phyloP scores from a whole-genome alignment of 2,329 filamentous ascomycete species.

The Apiospora saccharicola region DNA sequence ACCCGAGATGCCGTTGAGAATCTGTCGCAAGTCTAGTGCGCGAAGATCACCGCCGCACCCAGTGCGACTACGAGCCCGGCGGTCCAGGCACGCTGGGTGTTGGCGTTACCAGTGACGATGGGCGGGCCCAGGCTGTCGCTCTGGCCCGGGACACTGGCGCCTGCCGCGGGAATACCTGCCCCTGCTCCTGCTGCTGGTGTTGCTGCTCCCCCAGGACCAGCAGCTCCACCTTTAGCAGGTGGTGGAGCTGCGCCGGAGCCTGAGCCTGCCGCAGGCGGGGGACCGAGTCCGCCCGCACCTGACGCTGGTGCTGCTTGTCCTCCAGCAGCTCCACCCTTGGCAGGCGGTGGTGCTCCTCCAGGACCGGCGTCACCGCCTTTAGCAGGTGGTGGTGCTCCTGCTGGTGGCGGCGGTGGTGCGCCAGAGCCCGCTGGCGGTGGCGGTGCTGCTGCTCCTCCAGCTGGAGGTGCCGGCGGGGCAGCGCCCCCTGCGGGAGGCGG shows the following conservation, averaged over 20 bases:
- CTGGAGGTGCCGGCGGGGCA: background rate
- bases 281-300: background rate
- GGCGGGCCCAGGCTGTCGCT: background rate
- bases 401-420: background rate
- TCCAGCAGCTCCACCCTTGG: background rate
- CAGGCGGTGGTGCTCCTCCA: background rate
- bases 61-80: background rate
- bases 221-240: background rate
- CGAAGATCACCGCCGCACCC: background rate
- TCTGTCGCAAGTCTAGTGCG: background rate
- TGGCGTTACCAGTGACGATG: background rate
- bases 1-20: background rate
- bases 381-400: background rate
- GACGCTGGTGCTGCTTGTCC: slow-evolving; percentile 11
- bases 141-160: background rate
- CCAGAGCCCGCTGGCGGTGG: background rate
- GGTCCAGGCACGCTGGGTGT: background rate
- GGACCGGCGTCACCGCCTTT: background rate
- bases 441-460: background rate
- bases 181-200: background rate
- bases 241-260: background rate
- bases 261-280: background rate
- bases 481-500: slow-evolving; percentile 3
- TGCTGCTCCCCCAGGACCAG: background rate
- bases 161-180: background rate